phyloP scores from a whole-genome alignment of 441 rosid genomes.

The Breynia disticha region DNA sequence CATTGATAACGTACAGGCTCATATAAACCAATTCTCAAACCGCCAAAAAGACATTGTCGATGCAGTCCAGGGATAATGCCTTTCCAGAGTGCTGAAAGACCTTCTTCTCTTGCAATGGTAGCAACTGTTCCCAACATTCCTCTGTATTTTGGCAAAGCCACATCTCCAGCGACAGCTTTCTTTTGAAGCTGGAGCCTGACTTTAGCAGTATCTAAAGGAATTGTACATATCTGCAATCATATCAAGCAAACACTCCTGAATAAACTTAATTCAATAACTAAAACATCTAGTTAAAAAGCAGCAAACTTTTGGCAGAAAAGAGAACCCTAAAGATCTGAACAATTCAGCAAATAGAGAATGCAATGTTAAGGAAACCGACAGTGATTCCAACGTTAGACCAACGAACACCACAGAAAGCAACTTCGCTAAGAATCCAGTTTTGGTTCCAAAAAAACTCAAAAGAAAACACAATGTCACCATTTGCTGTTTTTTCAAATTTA shows the following conservation, averaged over 20 bases:
- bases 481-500: too few species aligned
- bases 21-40: constrained; percentile 87
- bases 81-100: constrained; percentile 84
- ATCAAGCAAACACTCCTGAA: constrained; percentile 1
- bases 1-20: constrained; percentile 69
- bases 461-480: too few species aligned
- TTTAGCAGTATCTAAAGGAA: constrained; percentile 98
- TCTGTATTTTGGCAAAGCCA: constrained; percentile 62
- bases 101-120: constrained; percentile 94
- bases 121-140: constrained; percentile 93
- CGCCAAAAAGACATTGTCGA: constrained; percentile 89
- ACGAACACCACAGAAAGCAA: too few species aligned
- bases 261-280: background rate
- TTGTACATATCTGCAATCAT: constrained; percentile 63
- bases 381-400: too few species aligned
- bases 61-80: constrained; percentile 92
- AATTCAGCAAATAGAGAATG: background rate
- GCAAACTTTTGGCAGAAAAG: background rate
- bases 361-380: too few species aligned
- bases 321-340: background rate
- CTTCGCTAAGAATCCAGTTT: too few species aligned
- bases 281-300: background rate
- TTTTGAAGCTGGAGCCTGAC: constrained; percentile 99
- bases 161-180: constrained; percentile 65
- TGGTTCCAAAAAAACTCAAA: too few species aligned